Base-by-base conservation (phyloP, 140 eudicot genomes). In the Anethum foeniculum region DNA sequence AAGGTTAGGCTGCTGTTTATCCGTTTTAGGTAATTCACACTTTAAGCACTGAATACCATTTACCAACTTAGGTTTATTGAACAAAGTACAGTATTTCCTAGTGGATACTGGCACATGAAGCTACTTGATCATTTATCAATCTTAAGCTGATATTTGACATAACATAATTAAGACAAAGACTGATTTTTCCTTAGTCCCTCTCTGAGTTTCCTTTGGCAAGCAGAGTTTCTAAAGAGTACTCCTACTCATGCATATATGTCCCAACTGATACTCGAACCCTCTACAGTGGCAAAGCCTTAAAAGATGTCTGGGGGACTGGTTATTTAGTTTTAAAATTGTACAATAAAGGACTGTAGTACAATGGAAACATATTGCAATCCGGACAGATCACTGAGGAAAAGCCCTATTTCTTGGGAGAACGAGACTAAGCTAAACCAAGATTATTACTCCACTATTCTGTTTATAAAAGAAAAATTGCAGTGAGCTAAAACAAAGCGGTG, bases 71-170 rank as follows among this genome's bases (percentile, higher is more conserved):
- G 10, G 28, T 38, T 44, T n/a, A 73, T 32, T 71, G 28, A 58
- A 58, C 14, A 2, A 56, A 23, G 68, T 58, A 23, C 68, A 28
- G 41, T 65, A 30, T 12, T 65, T 25, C 1, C 41, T 65, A 27
- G 21, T 65, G 41, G 39, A 16, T 28, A 12, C 36, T 65, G 9
- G 21, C 72, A 30, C 72, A 65, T 65, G 72, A 65, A 65, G 72
- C 21, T 65, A 30, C 41, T 30, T 67, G 4, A 67, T 68, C 38
- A 68, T 32, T 68, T 30, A 67, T 30, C 23, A 67, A 67, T 14
- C 19, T 32, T 67, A 30, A 67, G 73, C 68, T n/a, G 68, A 60
- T 60, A 60, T 60, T n/a, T n/a, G 32, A n/a, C 68, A 60, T n/a
- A n/a, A 60, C 68, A 60, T n/a, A 7, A n/a, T 60, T 60, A n/a